Conservation (phyloP, 805 yeast species). For the Wickerhamomyces alni region DNA sequence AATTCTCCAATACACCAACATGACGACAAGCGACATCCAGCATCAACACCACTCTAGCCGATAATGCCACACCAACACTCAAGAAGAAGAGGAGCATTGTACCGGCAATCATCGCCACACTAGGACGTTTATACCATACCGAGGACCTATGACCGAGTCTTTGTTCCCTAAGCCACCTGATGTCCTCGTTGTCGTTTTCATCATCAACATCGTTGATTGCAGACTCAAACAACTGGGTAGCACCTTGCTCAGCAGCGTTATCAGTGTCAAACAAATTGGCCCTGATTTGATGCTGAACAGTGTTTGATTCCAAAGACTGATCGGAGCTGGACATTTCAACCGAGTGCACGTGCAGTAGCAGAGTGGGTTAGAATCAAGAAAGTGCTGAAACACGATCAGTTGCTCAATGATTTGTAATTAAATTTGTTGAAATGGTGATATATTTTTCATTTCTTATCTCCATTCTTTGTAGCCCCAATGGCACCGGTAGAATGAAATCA, state of each 20-base stretch:
- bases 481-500: no score
- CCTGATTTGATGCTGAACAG: background rate
- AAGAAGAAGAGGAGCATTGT: conserved; percentile 38
- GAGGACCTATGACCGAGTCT: conserved; percentile 35
- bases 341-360: no score
- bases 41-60: conserved; percentile 32
- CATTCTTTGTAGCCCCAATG: no score
- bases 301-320: no score
- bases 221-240: conserved; percentile 33
- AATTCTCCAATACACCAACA: conserved; percentile 26
- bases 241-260: background rate
- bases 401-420: no score
- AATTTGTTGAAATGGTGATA: no score
- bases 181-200: conserved; percentile 32
- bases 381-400: no score
- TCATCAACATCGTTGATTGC: conserved; percentile 32
- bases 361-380: no score
- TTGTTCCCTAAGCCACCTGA: conserved; percentile 44
- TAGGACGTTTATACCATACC: conserved; percentile 54
- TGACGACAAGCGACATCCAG: conserved; percentile 23
- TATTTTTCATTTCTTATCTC: no score
- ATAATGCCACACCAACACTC: conserved; percentile 31
- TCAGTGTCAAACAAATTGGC: background rate
- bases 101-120: conserved; percentile 42
- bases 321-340: no score